Base-by-base conservation (phyloP, 2,329 filamentous ascomycete species). In the Colletotrichum tropicale region DNA sequence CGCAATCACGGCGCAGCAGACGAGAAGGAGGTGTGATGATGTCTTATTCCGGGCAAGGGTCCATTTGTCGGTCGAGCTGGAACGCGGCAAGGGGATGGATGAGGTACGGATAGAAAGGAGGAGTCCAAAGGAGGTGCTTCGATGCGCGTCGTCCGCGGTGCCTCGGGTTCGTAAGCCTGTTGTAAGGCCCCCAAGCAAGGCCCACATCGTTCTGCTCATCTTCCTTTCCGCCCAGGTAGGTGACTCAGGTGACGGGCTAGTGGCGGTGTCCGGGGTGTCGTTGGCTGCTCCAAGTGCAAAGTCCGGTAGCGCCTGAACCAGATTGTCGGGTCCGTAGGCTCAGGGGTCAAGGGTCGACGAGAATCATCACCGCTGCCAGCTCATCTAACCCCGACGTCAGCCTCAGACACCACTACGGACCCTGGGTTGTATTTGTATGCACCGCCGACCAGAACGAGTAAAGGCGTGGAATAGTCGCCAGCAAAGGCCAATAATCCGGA, bases 311-410 rank as follows among this genome's bases (percentile, higher is more conserved):
- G 70, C 62, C 64, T 67, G 71, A 58, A 73, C 73, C 73, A 75
- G 64, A 75, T 65, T 75, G 73, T 75, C 70, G 73, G 73, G 73
- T 75, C 64, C 24, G 18, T 30, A 38, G 70, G 71, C 64, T 36
- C 70, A 73, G 73, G 73, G 73, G 73, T 73, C 73, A 73, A 75
- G 73, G 73, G 58, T 75, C 64, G 73, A 75, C n/a, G 5, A 64
- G 62, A n/a, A 43, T 68, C 73, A 75, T 21, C 73, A 68, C 55
- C 55, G 56, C 62, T 56, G 70, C 62, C 70, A 73, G 34, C 64
- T 73, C 73, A 73, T 75, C 56, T 73, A 68, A 73, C 56, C 70
- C 70, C 72, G 56, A 73, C 70, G 58, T 75, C 73, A 75, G 64
- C 73, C 70, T 75, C 69, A 73, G 64, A 73, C 73, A 73, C 36